A percentile compares a stretch with the other conserved stretches of the same genome.
Evolutionary conservation across 345 rosid species (phyloP).

Genomic region (Gossypium stocksii): DNA sequence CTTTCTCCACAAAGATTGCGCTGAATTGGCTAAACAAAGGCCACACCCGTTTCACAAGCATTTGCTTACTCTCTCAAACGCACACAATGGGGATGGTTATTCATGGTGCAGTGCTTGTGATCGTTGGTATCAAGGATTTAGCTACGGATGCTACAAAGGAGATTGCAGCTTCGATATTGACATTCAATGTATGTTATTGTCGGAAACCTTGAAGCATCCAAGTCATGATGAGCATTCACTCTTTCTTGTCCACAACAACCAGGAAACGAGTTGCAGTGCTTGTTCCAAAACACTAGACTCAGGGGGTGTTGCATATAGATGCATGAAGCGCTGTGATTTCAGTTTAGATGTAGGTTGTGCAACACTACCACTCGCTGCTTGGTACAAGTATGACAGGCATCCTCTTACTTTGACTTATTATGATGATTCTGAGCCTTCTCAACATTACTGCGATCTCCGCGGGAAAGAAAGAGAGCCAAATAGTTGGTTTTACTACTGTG

Average conservation of each 20-base stretch:
- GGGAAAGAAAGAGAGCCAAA: conserved; percentile 15
- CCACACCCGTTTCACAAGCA: no score
- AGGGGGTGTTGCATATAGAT: neutral
- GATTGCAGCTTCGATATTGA: neutral
- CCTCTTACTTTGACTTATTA: conserved; percentile 19
- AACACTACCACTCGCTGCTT: neutral
- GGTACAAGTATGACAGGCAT: conserved; percentile 10
- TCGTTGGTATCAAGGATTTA: conserved; percentile 8
- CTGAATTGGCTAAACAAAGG: no score
- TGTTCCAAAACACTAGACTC: neutral
- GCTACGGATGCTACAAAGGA: neutral
- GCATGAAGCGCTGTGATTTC: conserved; percentile 11
- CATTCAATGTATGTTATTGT: neutral
- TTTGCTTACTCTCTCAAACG: no score
- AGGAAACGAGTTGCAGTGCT: neutral
- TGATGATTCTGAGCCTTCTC: conserved; percentile 2
- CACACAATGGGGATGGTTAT: neutral
- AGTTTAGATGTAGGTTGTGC: neutral
- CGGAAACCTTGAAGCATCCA: conserved; percentile 6
- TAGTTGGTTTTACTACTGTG: conserved; percentile 15
- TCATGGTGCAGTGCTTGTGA: neutral
- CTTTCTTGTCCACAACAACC: neutral
- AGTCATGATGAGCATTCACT: conserved; percentile 3
- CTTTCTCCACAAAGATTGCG: no score
- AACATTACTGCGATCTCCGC: conserved; percentile 14